Evolutionary conservation across 2,329 filamentous ascomycete species (phyloP), one percentile per base, ranked within the genome.

Genomic region (Huntiella savannae): DNA sequence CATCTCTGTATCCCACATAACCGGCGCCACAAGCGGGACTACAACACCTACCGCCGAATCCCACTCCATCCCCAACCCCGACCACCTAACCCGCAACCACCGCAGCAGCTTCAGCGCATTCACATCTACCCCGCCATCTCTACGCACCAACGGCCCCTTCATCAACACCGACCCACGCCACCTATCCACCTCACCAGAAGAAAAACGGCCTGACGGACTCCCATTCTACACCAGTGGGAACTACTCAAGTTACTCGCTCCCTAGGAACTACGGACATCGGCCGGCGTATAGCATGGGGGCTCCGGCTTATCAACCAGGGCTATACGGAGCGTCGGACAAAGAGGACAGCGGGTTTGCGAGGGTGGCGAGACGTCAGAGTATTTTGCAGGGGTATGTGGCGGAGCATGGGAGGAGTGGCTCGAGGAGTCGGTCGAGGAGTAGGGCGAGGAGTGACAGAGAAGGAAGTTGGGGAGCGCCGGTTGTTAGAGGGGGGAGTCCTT

Each of bases 211-310:
- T 15, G 15, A 36, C 34, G 34, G 34, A 36, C 34, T 36, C 34
- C 34, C 34, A 6, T n/a, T 36, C 5, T 36, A 36, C 34, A 36
- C 34, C 12, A 16, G 34, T 36, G 12, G 12, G 12, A 35, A 35
- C 8, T 43, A 43, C 15, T 43, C 40, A 13, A 43, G 28, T 13
- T 32, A 5, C 7, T 43, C 40, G 10, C 32, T 43, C 16, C 40
- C 40, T 12, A 13, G 28, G 13, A 45, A 39, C 28, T 32, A 42
- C n/a, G 11, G n/a, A 10, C 40, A 42, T 15, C 40, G 19, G 11
- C 19, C 40, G 17, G 40, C 46, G 13, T 33, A 33, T n/a, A 46
- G 43, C 10, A 49, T 49, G 48, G 48, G 48, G n/a, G 44, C 19
- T 39, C 28, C 37, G 19, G 43, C 43, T 6, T 22, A 39, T 13